Percentiles rank a stretch among this genome's conserved stretches.
phyloP scores from a whole-genome alignment of 768 basidiomycete species.

The Lepiota venenata region DNA sequence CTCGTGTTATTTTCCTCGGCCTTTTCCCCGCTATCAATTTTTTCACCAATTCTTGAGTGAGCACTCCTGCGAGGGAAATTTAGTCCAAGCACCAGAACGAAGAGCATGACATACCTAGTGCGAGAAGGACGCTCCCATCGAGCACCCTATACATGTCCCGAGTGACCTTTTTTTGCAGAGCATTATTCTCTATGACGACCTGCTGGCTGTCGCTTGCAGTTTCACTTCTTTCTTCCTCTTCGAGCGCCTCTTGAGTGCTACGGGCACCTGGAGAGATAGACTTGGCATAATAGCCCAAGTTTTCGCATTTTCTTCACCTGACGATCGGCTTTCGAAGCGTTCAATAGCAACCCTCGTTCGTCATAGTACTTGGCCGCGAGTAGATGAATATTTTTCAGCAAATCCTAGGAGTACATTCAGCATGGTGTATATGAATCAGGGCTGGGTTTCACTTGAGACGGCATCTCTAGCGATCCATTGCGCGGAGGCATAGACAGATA shows the following conservation, averaged over 20 bases:
- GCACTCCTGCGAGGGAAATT: constrained; percentile 44
- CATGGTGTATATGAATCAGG: constrained; percentile 10
- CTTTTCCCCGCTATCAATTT: constrained; percentile 24
- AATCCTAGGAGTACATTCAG: constrained; percentile 30
- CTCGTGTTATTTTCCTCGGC: not conserved
- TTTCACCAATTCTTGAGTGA: constrained; percentile 64
- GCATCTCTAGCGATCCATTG: not conserved
- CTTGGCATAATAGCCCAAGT: not conserved
- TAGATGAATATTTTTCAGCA: constrained; percentile 47
- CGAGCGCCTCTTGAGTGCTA: constrained; percentile 4
- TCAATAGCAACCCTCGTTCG: constrained; percentile 55
- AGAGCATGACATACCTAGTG: constrained; percentile 47
- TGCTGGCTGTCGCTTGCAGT: constrained; percentile 10
- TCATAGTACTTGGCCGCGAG: constrained; percentile 52
- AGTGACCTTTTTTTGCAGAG: constrained; percentile 19
- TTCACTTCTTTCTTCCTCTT: constrained; percentile 9
- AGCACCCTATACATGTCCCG: constrained; percentile 75
- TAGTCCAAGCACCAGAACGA: not conserved
- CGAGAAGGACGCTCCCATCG: constrained; percentile 72
- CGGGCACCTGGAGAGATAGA: constrained; percentile 12
- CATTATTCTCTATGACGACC: constrained; percentile 11
- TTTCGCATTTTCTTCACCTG: constrained; percentile 33
- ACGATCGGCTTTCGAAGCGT: constrained; percentile 46
- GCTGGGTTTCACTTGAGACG: constrained; percentile 9
- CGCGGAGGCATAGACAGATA: constrained; percentile 3